Percentiles rank a stretch among this genome's conserved stretches.
Evolutionary conservation across 1,284 basidiomycete genomes (phyloP).

Genomic region (Ganoderma multipileum): DNA sequence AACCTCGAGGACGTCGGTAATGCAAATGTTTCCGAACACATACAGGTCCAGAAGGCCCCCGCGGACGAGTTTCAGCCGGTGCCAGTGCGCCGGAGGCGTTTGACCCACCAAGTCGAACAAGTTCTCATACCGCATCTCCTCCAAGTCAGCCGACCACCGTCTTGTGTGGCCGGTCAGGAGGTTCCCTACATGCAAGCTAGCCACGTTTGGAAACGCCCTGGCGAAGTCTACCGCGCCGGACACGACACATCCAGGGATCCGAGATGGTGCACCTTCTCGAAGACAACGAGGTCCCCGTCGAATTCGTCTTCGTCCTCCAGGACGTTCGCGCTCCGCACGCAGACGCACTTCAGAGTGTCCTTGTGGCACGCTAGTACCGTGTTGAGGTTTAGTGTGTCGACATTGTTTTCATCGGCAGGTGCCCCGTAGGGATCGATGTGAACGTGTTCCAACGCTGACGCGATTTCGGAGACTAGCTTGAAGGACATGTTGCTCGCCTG

Average conservation of each 20-base stretch:
- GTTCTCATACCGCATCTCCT: not conserved
- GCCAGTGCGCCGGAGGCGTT: not conserved
- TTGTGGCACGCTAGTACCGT: not conserved
- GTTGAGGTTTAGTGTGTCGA: not conserved
- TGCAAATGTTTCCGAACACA: not conserved
- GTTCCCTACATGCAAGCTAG: not conserved
- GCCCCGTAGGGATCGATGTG: not conserved
- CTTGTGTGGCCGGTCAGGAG: not conserved
- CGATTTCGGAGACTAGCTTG: not conserved
- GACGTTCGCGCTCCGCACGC: not conserved
- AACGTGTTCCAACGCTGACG: not conserved
- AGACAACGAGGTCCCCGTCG: not conserved
- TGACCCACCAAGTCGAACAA: not conserved
- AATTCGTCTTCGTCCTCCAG: no score
- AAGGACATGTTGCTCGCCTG: not conserved
- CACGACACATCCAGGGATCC: not conserved
- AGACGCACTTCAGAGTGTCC: not conserved
- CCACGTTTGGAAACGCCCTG: not conserved
- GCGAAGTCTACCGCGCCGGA: not conserved
- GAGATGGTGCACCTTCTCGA: not conserved
- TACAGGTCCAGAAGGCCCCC: slow-evolving; percentile 3
- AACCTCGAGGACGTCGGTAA: not conserved
- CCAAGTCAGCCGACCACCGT: not conserved
- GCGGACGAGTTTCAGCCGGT: not conserved
- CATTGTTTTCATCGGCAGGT: not conserved